Evolutionary conservation across 2,329 filamentous ascomycete genomes (phyloP), one percentile per base, ranked within the genome.

Genomic region (Cladosporium sp.): DNA sequence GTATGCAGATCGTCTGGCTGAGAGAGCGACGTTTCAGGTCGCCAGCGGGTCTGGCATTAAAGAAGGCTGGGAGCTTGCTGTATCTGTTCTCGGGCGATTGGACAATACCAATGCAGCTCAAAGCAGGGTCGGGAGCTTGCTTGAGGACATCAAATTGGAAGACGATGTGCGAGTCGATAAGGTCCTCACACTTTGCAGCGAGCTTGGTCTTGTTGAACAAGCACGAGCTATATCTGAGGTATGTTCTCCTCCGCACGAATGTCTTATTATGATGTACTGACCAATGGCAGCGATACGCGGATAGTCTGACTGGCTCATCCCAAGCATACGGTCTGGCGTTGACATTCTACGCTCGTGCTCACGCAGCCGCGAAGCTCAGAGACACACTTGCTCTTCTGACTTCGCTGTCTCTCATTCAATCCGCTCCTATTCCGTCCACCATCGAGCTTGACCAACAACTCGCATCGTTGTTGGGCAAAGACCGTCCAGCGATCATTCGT

Each of bases 271-370:
- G 25, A 7, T 9, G 24, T 6, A 28, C 42, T 45, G 25, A 45
- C 17, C 4, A 28, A 19, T 12, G 25, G 28, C 66, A 96, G 90
- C 86, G 88, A 63, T 97, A 91, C 70, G 93, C 91, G 58, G 87
- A 96, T 63, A 81, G 86, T 48, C 80, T 96, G 37, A 84, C 86
- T 10, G 81, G 59, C 83, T 84, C 40, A 88, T 88, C 0, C 65
- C 53, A 63, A 32, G 53, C 62, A 8, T 97, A 93, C 65, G 93
- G 93, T 55, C 85, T 93, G 62, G 90, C 91, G 0, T 80, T 97
- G 19, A 87, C 94, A 75, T 97, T 95, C 77, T 97, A 94, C 71
- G 89, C 93, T 22, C 84, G 95, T 12, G 89, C 91, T 3, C 91
- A 95, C 68, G 84, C 87, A 24, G 77, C 84, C 1, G 79, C 82